These are phyloP conservation scores for Trichophyton mentagrophytes DNA, from an alignment of 2,329 filamentous ascomycete genomes.

Conservation along the genomic window DNA sequence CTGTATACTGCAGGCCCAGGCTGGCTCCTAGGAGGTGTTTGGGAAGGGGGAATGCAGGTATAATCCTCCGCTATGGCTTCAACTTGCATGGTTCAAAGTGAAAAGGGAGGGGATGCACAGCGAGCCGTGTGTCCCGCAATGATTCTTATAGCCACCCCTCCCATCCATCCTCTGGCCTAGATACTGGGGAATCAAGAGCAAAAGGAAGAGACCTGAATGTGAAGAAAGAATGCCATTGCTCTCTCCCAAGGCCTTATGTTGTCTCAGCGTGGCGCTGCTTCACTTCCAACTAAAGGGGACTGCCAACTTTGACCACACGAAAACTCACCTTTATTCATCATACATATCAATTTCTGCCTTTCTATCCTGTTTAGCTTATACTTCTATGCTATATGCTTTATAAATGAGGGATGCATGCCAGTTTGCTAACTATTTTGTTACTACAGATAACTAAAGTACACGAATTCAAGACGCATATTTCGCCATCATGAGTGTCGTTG, in stretches of 20 bases:
- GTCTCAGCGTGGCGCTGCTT: not conserved
- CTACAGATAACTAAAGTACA: not conserved
- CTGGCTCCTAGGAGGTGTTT: not conserved
- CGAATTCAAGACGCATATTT: not conserved
- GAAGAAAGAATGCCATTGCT: not conserved
- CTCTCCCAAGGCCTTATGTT: not conserved
- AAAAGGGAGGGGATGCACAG: not conserved
- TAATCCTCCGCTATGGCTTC: not conserved
- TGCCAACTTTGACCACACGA: not conserved
- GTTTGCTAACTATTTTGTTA: not conserved
- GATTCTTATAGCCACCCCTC: not conserved
- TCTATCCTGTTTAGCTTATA: not conserved
- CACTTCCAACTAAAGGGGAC: not conserved
- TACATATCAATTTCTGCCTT: not conserved
- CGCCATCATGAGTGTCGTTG: conserved; percentile 50
- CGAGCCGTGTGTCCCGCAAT: not conserved
- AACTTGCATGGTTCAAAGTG: not conserved
- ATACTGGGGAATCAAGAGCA: not conserved
- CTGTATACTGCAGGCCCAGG: not conserved
- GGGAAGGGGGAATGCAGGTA: not conserved
- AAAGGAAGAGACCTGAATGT: not conserved
- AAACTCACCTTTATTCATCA: not conserved
- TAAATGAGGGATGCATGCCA: not conserved
- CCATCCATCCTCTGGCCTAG: not conserved
- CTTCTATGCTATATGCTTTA: not conserved